phyloP scores from a whole-genome alignment of 1,139 yeast species.

The Hemisphaericaspora lyxosophila region DNA sequence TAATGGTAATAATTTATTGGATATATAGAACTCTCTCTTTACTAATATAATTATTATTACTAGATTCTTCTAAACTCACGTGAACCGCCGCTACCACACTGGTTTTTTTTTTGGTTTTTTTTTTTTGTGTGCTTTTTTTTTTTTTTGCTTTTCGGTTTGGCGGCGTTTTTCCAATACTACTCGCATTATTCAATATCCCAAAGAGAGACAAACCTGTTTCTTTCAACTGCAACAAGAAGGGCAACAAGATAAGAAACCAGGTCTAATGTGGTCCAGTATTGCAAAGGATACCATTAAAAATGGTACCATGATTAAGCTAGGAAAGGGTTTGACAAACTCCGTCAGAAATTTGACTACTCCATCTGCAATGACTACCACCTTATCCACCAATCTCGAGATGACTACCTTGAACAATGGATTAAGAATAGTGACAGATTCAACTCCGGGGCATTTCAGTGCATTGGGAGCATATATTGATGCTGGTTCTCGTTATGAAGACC shows the following conservation, averaged over 20 bases:
- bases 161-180: too few species aligned
- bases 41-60: too few species aligned
- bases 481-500: constrained; percentile 79
- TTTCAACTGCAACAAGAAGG: background rate
- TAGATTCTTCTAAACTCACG: background rate
- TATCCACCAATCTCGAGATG: constrained; percentile 34
- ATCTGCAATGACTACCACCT: background rate
- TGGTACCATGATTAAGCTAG: background rate
- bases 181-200: too few species aligned
- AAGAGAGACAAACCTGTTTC: too few species aligned
- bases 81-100: too few species aligned
- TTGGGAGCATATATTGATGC: constrained; percentile 88
- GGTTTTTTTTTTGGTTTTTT: too few species aligned
- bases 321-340: background rate
- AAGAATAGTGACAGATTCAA: constrained; percentile 77
- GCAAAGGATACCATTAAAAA: background rate
- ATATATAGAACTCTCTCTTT: constrained; percentile 8
- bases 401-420: constrained; percentile 74
- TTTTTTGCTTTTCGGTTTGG: too few species aligned
- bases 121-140: too few species aligned
- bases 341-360: constrained; percentile 2
- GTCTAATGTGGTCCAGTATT: constrained; percentile 5
- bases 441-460: constrained; percentile 90
- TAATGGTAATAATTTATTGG: constrained; percentile 12
- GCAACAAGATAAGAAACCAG: background rate